phyloP scores from a whole-genome alignment of 352 stramenopile species.

The Aphanomyces invadans region DNA sequence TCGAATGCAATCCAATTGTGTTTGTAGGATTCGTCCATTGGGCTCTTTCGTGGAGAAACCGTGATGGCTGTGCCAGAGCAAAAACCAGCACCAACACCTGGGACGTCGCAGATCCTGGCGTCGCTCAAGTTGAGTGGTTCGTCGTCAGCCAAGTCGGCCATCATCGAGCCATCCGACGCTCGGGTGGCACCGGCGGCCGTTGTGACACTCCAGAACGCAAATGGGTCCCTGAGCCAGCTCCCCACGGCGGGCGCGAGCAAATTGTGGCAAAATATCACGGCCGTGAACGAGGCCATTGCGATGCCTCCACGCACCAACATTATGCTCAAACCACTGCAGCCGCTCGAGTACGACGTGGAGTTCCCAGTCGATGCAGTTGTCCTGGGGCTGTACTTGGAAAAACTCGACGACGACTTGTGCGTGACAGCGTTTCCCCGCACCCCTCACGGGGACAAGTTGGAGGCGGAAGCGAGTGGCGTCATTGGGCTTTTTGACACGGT shows the following conservation, averaged over 20 bases:
- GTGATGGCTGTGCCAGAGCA: neutral
- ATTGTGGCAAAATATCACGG: constrained; percentile 64
- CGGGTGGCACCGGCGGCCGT: neutral
- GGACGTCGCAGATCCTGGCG: neutral
- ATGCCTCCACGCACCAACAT: constrained; percentile 69
- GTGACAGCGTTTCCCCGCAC: constrained; percentile 69
- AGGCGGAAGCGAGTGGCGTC: constrained; percentile 64
- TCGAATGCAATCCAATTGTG: neutral
- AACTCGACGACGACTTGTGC: constrained; percentile 62
- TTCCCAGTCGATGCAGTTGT: constrained; percentile 61
- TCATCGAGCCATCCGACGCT: neutral
- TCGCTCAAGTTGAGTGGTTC: neutral
- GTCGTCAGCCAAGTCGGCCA: neutral
- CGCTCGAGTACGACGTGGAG: constrained; percentile 70
- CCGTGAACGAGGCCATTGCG: constrained; percentile 65
- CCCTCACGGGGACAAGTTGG: constrained; percentile 54
- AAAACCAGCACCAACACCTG: neutral
- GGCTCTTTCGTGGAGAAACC: constrained; percentile 7
- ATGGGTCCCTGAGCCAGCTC: constrained; percentile 31
- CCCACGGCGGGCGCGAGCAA: constrained; percentile 42
- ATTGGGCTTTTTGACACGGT: constrained; percentile 66
- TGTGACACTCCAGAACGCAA: neutral
- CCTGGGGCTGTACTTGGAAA: constrained; percentile 75
- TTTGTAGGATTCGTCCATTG: constrained; percentile 54
- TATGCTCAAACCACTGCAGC: constrained; percentile 46